Percentiles rank a stretch among this genome's conserved stretches.
Conservation (phyloP, 805 yeast species). For the Metschnikowia lachancei region DNA sequence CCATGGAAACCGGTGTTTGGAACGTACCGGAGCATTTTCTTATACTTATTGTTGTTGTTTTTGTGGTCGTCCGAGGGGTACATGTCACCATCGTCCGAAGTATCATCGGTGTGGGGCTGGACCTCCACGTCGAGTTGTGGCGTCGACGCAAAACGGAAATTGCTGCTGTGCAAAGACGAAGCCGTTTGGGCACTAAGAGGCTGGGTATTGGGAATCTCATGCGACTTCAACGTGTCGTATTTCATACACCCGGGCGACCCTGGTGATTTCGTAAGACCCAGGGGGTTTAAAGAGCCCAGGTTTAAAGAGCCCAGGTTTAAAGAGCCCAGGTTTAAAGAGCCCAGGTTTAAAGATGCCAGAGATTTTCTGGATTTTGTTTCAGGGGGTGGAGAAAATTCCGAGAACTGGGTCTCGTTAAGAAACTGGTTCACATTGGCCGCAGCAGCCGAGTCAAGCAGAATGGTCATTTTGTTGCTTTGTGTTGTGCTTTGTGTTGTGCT, state of each 20-base stretch:
- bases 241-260: no score
- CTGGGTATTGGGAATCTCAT: no score
- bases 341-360: no score
- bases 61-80: neutral
- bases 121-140: slow-evolving; percentile 15
- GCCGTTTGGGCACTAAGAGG: no score
- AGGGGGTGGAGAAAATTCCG: slow-evolving; percentile 4
- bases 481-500: neutral
- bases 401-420: slow-evolving; percentile 30
- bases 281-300: no score
- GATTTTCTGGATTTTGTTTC: no score
- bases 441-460: slow-evolving; percentile 20
- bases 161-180: neutral
- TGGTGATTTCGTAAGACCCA: no score
- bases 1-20: slow-evolving; percentile 33
- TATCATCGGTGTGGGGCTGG: neutral
- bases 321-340: no score
- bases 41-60: slow-evolving; percentile 22
- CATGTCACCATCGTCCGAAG: neutral
- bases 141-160: slow-evolving; percentile 11
- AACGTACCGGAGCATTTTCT: slow-evolving; percentile 33
- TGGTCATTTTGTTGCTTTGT: neutral
- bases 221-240: no score
- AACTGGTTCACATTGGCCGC: slow-evolving; percentile 27
- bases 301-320: no score